Evolutionary conservation across 768 basidiomycete genomes (phyloP).

Genomic region (Serpula lacrymans): DNA sequence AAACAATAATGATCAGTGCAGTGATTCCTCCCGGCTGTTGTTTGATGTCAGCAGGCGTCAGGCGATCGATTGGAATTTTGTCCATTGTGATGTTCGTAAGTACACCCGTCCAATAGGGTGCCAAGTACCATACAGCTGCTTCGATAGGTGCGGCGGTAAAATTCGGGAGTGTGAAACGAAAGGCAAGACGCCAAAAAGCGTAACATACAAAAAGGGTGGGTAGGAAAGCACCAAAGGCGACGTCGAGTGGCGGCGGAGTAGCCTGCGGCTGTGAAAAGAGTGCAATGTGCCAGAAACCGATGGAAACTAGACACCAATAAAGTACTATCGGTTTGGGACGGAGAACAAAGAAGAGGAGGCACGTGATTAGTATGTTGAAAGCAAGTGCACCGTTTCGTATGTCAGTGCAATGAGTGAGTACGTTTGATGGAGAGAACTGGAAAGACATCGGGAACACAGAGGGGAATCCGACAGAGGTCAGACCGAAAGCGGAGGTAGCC

Average conservation of each 20-base stretch:
- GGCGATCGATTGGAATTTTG: slow-evolving; percentile 71
- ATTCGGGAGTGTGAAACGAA: slow-evolving; percentile 69
- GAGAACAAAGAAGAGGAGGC: slow-evolving; percentile 66
- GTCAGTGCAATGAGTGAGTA: slow-evolving; percentile 66
- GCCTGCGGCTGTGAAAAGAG: slow-evolving; percentile 74
- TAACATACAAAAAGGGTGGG: slow-evolving; percentile 77
- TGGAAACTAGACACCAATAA: slow-evolving; percentile 77
- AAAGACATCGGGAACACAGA: slow-evolving; percentile 72
- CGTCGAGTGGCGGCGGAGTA: slow-evolving; percentile 64
- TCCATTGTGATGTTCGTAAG: slow-evolving; percentile 70
- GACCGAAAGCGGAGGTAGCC: slow-evolving; percentile 54
- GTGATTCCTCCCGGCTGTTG: slow-evolving; percentile 65
- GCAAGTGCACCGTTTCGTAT: slow-evolving; percentile 65
- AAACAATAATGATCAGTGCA: slow-evolving; percentile 63
- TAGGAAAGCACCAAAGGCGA: slow-evolving; percentile 75
- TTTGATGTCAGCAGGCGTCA: slow-evolving; percentile 65
- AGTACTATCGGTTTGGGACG: slow-evolving; percentile 66
- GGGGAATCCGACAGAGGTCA: slow-evolving; percentile 71
- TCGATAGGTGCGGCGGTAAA: slow-evolving; percentile 71
- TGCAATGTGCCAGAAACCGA: slow-evolving; percentile 82
- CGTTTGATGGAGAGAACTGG: slow-evolving; percentile 45
- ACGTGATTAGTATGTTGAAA: slow-evolving; percentile 68
- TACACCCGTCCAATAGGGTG: slow-evolving; percentile 75
- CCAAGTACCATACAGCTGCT: slow-evolving; percentile 68
- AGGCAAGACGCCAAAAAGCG: slow-evolving; percentile 73